Evolutionary conservation across 768 basidiomycete genomes (phyloP).

Genomic region (Boletus pseudo-olivaceus): DNA sequence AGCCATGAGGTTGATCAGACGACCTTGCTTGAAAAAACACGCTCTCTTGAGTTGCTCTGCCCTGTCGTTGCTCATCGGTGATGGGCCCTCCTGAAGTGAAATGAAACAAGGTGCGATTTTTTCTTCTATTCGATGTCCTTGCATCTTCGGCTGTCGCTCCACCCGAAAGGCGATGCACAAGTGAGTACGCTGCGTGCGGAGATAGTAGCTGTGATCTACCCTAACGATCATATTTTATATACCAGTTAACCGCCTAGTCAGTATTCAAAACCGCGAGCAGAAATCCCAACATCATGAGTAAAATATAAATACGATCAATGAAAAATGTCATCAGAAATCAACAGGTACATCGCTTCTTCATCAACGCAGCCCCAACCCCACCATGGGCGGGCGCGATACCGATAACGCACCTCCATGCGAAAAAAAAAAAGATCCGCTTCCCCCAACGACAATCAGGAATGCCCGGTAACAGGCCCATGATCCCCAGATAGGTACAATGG

Average conservation of each 20-base stretch:
- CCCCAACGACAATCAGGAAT: not conserved
- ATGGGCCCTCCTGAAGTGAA: not conserved
- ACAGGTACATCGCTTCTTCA: not conserved
- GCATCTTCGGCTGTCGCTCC: not conserved
- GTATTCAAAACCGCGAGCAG: not conserved
- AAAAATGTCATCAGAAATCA: not conserved
- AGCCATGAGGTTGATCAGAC: not conserved
- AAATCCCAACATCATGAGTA: not conserved
- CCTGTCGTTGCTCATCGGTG: not conserved
- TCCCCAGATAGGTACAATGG: not conserved
- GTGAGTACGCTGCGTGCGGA: not conserved
- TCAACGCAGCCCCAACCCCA: too few species aligned
- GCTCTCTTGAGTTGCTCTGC: not conserved
- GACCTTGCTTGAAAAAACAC: not conserved
- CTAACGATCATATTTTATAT: not conserved
- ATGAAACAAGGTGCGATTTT: not conserved
- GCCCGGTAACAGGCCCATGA: not conserved
- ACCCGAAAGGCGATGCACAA: not conserved
- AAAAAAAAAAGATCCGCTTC: too few species aligned
- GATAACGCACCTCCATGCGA: not conserved
- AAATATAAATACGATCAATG: not conserved
- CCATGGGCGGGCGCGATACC: not conserved
- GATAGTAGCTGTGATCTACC: not conserved
- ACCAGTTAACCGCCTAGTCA: not conserved
- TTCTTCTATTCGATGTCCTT: not conserved